Base-by-base conservation (phyloP, 2,329 filamentous ascomycete genomes). In the Cladosporium sp. region DNA sequence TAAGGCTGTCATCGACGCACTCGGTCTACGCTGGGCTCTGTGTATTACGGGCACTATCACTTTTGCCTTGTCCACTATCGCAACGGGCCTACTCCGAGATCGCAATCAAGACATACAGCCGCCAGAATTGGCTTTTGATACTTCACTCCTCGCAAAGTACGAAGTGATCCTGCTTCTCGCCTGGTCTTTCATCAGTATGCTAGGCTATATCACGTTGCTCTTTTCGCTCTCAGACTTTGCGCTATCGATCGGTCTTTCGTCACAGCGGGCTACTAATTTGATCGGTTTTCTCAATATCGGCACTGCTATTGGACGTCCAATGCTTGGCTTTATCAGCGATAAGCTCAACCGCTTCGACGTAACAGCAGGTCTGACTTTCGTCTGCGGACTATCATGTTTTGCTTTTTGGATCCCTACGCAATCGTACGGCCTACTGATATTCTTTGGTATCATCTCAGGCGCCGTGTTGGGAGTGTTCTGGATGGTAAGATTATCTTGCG, bases 401-500 rank as follows among this genome's bases (percentile, higher is more conserved):
- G 70, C 66, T 0, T 64, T 78, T 32, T 79, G 77, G 77, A 63
- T 76, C 1, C 72, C 73, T 2, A 69, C 73, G 3, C 66, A 61
- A 3, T 67, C 63, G 5, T 77, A 70, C 48, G 74, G 67, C 2
- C 56, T 75, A 8, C 61, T 72, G 1, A 57, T 74, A 1, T 67
- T 77, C 51, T 77, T 76, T 54, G 68, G 68, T 0, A 55, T 78
- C 7, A 22, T 74, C 0, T 63, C 65, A 46, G 76, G 77, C 2
- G 69, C 70, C 3, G 70, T 74, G 4, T 59, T 75, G 31, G 76
- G 77, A 0, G 68, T 73, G 0, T 77, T 76, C 56, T 79, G 76
- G 74, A 72, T 72, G 63, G 69, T 70, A 54, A 52, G 59, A 22
- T 33, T n/a, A 13, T 38, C 46, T 43, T 7, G 32, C 19, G 13